A percentile compares a stretch with the other conserved stretches of the same genome.
phyloP scores from a whole-genome alignment of 2,329 filamentous ascomycete genomes.

The Fusarium camptoceras region DNA sequence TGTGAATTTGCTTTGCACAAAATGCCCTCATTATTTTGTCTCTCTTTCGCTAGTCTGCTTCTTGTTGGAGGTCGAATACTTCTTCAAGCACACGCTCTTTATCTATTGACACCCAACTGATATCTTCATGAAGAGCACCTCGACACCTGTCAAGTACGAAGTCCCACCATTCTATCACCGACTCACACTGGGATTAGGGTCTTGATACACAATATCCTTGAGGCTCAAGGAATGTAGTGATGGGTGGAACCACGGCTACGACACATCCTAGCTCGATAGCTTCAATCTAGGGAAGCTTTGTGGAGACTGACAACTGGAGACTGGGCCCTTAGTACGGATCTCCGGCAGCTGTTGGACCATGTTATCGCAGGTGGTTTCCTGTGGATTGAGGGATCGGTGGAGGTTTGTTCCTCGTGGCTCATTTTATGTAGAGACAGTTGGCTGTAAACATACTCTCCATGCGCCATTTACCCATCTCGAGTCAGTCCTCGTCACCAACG shows the following conservation, averaged over 20 bases:
- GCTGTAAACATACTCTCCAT: neutral
- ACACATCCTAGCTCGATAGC: conserved; percentile 35
- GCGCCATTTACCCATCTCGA: neutral
- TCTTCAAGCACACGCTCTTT: neutral
- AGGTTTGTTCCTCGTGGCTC: neutral
- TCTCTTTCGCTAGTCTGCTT: neutral
- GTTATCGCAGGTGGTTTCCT: neutral
- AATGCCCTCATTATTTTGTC: neutral
- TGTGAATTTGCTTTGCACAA: neutral
- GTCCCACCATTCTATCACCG: neutral
- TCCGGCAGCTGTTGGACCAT: neutral
- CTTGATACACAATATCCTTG: neutral
- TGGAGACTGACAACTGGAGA: conserved; percentile 25
- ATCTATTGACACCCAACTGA: neutral
- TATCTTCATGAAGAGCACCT: too few relatives aligned
- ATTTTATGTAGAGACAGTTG: neutral
- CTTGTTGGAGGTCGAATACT: neutral
- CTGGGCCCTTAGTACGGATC: neutral
- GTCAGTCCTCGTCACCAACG: neutral
- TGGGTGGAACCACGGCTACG: conserved; percentile 34
- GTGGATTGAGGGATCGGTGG: neutral
- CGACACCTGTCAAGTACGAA: too few relatives aligned
- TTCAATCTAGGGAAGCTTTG: conserved; percentile 24
- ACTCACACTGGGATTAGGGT: neutral
- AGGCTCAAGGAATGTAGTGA: conserved; percentile 37